A percentile compares a stretch with the other conserved stretches of the same genome.
These are phyloP conservation scores for Leccinum longicurvipes DNA, from an alignment of 768 basidiomycete genomes.

Conservation along the genomic window DNA sequence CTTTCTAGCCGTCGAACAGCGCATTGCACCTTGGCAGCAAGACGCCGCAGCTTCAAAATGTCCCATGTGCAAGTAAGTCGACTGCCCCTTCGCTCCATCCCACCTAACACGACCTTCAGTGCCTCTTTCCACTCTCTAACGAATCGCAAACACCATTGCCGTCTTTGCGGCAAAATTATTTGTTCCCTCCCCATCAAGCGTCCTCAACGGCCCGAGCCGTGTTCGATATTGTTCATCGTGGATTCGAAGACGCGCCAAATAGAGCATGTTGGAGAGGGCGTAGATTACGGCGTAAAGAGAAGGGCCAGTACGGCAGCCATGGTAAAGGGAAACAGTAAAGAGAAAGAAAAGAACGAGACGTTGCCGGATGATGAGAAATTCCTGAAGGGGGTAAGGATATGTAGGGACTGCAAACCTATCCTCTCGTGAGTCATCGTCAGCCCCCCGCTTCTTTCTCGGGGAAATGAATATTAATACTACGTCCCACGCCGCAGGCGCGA, in stretches of 20 bases:
- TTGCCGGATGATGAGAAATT: constrained; percentile 74
- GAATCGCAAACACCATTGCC: constrained; percentile 95
- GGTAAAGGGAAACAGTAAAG: constrained; percentile 25
- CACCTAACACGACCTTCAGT: constrained; percentile 30
- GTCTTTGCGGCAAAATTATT: constrained; percentile 87
- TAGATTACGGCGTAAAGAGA: constrained; percentile 76
- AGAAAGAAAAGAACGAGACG: constrained; percentile 37
- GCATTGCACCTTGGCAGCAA: constrained; percentile 93
- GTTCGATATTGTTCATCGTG: constrained; percentile 84
- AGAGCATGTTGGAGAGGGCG: constrained; percentile 81
- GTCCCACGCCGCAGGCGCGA: constrained; percentile 51
- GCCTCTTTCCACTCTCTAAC: constrained; percentile 84
- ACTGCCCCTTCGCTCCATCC: background rate
- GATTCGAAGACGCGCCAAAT: constrained; percentile 73
- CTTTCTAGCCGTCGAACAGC: constrained; percentile 71
- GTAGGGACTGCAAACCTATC: constrained; percentile 75
- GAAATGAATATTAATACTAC: background rate
- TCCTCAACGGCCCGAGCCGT: constrained; percentile 61
- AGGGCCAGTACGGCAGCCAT: constrained; percentile 27
- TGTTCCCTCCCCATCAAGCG: constrained; percentile 83
- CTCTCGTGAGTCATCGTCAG: constrained; percentile 62
- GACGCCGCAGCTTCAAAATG: constrained; percentile 76
- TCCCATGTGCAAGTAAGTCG: constrained; percentile 75
- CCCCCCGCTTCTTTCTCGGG: background rate
- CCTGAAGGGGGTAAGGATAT: constrained; percentile 84